Percentiles rank a stretch among this genome's conserved stretches.
phyloP scores from a whole-genome alignment of 2,329 filamentous ascomycete species.

The Dothiorella sarmentorum region DNA sequence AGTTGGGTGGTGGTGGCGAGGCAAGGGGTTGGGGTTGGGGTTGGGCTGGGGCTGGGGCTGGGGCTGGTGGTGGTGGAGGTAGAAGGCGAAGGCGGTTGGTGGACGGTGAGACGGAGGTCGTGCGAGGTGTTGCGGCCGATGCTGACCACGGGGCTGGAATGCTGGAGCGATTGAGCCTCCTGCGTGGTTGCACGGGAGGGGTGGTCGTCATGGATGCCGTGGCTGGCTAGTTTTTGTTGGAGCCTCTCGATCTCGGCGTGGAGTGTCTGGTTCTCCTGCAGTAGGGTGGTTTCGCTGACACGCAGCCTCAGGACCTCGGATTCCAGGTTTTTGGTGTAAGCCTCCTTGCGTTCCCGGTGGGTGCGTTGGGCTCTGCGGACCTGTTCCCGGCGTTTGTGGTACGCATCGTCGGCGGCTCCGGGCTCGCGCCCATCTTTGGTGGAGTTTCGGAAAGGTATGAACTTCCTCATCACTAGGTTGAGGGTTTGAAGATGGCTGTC shows the following conservation, averaged over 20 bases:
- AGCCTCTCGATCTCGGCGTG: slow-evolving; percentile 27
- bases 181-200: neutral
- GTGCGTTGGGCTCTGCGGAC: slow-evolving; percentile 35
- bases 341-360: slow-evolving; percentile 33
- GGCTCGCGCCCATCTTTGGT: neutral
- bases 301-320: slow-evolving; percentile 29
- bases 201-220: slow-evolving; percentile 10
- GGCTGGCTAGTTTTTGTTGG: slow-evolving; percentile 22
- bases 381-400: slow-evolving; percentile 33
- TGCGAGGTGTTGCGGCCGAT: neutral
- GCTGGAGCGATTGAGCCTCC: too few relatives aligned
- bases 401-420: neutral
- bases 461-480: neutral
- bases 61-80: neutral
- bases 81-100: neutral
- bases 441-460: neutral
- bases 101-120: neutral
- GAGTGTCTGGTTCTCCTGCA: slow-evolving; percentile 27
- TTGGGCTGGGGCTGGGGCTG: too few relatives aligned
- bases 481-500: too few relatives aligned
- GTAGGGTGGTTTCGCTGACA: slow-evolving; percentile 30
- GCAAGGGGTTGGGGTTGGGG: too few relatives aligned
- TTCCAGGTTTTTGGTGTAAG: slow-evolving; percentile 30
- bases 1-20: neutral
- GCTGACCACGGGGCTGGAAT: neutral